Evolutionary conservation across 2,329 filamentous ascomycete genomes (phyloP).

Genomic region (Cryphonectria carpinicola): DNA sequence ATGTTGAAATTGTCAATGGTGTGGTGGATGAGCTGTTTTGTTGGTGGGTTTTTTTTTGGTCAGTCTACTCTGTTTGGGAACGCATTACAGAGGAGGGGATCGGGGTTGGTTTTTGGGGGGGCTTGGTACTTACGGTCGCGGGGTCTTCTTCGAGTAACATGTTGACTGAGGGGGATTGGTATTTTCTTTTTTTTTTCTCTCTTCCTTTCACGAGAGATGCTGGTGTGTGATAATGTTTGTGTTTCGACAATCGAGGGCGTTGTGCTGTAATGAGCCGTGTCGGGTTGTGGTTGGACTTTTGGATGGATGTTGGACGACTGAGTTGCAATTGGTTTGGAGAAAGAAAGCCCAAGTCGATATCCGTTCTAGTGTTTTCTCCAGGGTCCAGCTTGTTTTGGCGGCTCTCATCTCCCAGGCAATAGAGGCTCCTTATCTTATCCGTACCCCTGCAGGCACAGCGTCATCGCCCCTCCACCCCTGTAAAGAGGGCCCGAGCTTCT

Average conservation of each 20-base stretch:
- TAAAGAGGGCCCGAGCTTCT: conserved; percentile 9
- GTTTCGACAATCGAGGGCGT: not conserved
- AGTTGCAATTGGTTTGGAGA: not conserved
- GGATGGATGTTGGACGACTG: not conserved
- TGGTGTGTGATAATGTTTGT: not conserved
- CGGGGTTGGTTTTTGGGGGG: not conserved
- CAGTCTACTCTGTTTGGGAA: not conserved
- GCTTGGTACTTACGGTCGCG: conserved; percentile 66
- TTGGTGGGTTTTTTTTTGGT: not conserved
- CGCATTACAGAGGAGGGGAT: not conserved
- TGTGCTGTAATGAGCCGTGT: not conserved
- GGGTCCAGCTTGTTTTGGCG: not conserved
- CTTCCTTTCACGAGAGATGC: not conserved
- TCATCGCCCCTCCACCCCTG: conserved; percentile 9
- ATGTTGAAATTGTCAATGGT: conserved; percentile 97
- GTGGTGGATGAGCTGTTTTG: conserved; percentile 78
- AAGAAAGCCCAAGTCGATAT: not conserved
- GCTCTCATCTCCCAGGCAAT: conserved; percentile 13
- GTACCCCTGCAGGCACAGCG: conserved; percentile 6
- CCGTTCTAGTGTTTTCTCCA: conserved; percentile 6
- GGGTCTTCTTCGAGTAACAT: conserved; percentile 97
- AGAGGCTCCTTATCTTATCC: not conserved
- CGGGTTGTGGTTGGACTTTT: not conserved
- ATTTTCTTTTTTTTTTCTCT: not conserved
- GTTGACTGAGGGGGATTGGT: conserved; percentile 43